A percentile compares a stretch with the other conserved stretches of the same genome.
Conservation (phyloP, 306 rosid genomes). For the Glycine soja region DNA sequence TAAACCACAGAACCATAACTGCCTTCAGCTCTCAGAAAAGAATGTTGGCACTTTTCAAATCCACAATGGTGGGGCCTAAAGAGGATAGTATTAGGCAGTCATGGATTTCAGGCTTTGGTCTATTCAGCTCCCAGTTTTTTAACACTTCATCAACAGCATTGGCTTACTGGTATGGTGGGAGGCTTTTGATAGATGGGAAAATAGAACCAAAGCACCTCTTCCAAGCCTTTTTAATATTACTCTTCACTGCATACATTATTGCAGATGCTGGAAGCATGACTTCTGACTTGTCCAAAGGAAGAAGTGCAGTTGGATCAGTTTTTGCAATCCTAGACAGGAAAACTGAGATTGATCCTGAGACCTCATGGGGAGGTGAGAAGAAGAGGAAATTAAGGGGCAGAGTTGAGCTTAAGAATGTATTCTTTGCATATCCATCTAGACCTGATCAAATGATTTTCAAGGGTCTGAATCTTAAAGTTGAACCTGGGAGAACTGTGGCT, state of each 20-base stretch:
- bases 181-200: conserved; percentile 52
- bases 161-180: conserved; percentile 92
- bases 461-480: conserved; percentile 73
- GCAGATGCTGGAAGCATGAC: conserved; percentile 98
- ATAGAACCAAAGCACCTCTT: conserved; percentile 73
- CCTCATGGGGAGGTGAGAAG: conserved; percentile 55
- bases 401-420: conserved; percentile 70
- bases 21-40: conserved; percentile 89
- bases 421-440: conserved; percentile 85
- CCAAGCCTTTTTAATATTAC: conserved; percentile 80
- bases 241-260: conserved; percentile 82
- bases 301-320: conserved; percentile 74
- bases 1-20: conserved; percentile 83
- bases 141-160: conserved; percentile 85
- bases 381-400: conserved; percentile 66
- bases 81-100: conserved; percentile 83
- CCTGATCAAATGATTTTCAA: conserved; percentile 81
- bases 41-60: conserved; percentile 72
- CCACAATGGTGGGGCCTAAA: conserved; percentile 68
- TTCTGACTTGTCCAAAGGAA: conserved; percentile 84
- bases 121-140: conserved; percentile 84
- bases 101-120: conserved; percentile 82
- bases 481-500: conserved; percentile 76
- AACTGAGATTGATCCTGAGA: conserved; percentile 78
- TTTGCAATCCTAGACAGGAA: conserved; percentile 75